These are phyloP conservation scores for Saccharomycopsis phalli DNA, from an alignment of 1,139 yeast species.

Conservation along the genomic window DNA sequence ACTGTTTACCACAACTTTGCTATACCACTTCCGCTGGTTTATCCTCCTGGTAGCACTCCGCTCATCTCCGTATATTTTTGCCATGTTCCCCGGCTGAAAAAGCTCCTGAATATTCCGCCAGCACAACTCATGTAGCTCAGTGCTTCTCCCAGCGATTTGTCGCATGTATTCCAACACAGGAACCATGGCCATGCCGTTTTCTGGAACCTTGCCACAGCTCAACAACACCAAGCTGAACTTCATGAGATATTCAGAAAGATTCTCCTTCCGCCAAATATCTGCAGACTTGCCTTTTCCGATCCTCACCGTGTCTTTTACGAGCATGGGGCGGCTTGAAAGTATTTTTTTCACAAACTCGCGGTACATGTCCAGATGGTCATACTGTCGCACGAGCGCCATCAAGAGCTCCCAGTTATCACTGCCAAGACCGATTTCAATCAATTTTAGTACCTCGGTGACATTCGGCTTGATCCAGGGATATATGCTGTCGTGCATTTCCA, in stretches of 20 bases:
- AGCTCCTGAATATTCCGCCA: no score
- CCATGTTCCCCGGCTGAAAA: not conserved
- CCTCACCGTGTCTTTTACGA: no score
- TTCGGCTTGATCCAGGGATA: conserved; percentile 3
- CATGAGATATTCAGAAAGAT: no score
- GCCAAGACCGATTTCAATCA: conserved; percentile 2
- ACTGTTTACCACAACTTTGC: not conserved
- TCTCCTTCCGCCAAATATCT: no score
- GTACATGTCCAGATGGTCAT: not conserved
- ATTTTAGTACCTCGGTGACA: not conserved
- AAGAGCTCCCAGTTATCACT: not conserved
- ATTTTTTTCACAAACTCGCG: no score
- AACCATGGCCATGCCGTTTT: not conserved
- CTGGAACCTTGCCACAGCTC: not conserved
- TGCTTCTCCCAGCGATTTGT: not conserved
- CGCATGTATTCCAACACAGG: not conserved
- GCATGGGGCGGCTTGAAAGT: no score
- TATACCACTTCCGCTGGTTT: not conserved
- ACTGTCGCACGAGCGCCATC: not conserved
- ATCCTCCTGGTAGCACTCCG: not conserved
- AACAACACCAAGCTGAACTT: not conserved
- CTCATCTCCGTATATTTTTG: not conserved
- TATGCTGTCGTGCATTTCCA: conserved; percentile 7
- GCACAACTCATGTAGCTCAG: no score
- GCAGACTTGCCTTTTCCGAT: no score